Evolutionary conservation across 495 filamentous ascomycete species (phyloP), one percentile per base, ranked within the genome.

Genomic region (Aspergillus sparsus): DNA sequence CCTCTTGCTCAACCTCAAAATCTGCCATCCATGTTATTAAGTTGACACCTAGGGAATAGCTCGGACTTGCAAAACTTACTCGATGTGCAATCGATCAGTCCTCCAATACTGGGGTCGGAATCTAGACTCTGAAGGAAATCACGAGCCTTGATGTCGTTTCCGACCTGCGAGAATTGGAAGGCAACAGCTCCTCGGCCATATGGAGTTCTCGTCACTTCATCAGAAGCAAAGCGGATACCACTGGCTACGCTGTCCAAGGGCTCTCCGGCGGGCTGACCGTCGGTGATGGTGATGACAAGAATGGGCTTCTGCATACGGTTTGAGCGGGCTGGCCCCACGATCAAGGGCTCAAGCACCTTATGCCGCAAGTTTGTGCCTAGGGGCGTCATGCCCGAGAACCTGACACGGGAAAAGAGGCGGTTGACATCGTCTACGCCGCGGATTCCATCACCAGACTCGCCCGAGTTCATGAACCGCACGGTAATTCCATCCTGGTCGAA

Each of bases 161-260:
- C 87, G 49, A 90, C 87, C 66, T 90, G 88, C 7, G 87, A 86
- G 67, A 90, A 89, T 64, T 90, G 86, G 77, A 89, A 90, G 2
- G 80, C 75, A 44, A 89, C 69, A 3, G 83, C 83, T 58, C 81
- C 80, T 11, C 71, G 71, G 15, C 81, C 82, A 60, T 78, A 82
- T 35, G 67, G 76, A 42, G 68, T 78, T 21, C 77, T 73, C 10
- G 71, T 65, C 7, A 83, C 65, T 61, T 84, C 73, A 10, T 72
- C 66, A 33, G 77, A 63, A 2, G 82, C 78, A 62, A 74, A 75
- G 42, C 76, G 75, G 52, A 87, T 81, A 10, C 74, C 72, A 52
- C 87, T 80, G 41, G 77, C 69, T 16, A 86, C 77, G 10, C 75
- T 70, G 41, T 77, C 74, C 47, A 71, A 69, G 2, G 74, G 66